A percentile compares a stretch with the other conserved stretches of the same genome.
Conservation (phyloP, 306 rosid species). For the Gastrolobium villosum region DNA sequence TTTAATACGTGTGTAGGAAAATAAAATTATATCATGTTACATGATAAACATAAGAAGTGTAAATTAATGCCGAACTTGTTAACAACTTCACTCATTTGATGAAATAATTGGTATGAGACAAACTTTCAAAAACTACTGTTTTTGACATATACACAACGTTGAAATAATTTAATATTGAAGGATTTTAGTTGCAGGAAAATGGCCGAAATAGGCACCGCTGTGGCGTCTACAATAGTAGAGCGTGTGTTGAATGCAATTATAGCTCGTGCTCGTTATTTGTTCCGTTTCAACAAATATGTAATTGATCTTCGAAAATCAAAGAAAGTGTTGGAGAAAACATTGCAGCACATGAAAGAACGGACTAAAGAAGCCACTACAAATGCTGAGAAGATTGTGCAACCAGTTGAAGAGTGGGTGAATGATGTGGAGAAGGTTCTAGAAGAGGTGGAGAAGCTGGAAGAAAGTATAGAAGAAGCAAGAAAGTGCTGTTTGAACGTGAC, state of each 20-base stretch:
- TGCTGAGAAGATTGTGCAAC: conserved; percentile 22
- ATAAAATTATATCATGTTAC: no score
- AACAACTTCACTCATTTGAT: no score
- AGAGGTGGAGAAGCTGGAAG: conserved; percentile 23
- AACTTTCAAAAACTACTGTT: no score
- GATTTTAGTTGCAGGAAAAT: neutral
- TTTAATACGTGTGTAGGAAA: no score
- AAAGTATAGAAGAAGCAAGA: neutral
- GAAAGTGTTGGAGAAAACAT: conserved; percentile 1
- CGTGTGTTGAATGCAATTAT: conserved; percentile 6
- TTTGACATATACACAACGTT: neutral
- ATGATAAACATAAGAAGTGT: no score
- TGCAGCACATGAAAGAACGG: conserved; percentile 1
- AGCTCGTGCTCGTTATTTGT: neutral
- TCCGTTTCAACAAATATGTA: neutral
- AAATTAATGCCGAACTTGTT: no score
- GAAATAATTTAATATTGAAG: neutral
- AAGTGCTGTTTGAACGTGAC: neutral
- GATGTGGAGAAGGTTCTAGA: conserved; percentile 6
- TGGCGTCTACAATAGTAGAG: conserved; percentile 9
- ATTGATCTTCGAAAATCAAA: conserved; percentile 12
- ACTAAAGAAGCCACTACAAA: conserved; percentile 19
- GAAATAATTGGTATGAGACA: no score
- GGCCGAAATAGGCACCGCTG: conserved; percentile 13
- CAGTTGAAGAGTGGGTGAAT: conserved; percentile 36